Conservation (phyloP, 2,329 filamentous ascomycete genomes). For the Venturia aucupariae region DNA sequence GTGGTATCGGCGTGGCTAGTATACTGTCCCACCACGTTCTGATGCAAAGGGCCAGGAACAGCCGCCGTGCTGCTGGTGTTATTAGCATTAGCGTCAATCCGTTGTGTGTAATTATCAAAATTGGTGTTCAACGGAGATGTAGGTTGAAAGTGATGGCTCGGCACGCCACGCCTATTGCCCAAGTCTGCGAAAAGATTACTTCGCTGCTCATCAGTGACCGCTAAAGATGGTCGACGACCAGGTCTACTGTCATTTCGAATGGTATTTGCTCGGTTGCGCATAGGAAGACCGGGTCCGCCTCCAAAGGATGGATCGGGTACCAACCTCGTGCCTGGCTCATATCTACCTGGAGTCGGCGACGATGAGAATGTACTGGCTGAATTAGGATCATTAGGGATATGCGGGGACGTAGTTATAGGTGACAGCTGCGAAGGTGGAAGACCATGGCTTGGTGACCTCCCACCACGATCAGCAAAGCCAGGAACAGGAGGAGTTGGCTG, state of each 20-base stretch:
- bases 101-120: neutral
- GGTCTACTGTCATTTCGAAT: neutral
- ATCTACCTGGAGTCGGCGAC: neutral
- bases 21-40: neutral
- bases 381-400: neutral
- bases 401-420: neutral
- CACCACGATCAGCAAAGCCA: neutral
- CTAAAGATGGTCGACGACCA: neutral
- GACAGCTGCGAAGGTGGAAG: neutral
- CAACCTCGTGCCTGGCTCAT: neutral
- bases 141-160: neutral
- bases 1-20: neutral
- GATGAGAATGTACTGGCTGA: neutral
- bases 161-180: neutral
- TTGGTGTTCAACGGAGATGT: neutral
- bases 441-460: neutral
- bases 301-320: neutral
- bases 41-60: neutral
- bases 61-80: neutral
- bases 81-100: neutral
- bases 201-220: neutral
- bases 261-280: neutral
- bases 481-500: neutral
- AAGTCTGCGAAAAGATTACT: neutral
- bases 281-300: neutral